Conservation (phyloP, 129 eudicot species). For the Scalesia atractyloides region DNA sequence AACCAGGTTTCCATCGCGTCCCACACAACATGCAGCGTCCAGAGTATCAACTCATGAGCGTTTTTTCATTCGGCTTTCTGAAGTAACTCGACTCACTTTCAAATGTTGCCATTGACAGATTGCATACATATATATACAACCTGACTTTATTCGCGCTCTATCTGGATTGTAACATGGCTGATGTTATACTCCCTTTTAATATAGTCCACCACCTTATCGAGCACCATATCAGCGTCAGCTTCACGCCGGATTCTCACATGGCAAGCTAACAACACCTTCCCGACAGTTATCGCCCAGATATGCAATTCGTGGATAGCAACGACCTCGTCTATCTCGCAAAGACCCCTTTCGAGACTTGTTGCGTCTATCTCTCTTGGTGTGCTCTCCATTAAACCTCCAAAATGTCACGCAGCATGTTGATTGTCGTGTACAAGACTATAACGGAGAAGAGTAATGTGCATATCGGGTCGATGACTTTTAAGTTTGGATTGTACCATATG, state of each 20-base stretch:
- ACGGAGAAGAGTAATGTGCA: conserved; percentile 63
- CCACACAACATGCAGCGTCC: no score
- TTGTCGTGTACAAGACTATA: conserved; percentile 56
- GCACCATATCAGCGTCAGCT: conserved; percentile 52
- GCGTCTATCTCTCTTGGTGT: conserved; percentile 61
- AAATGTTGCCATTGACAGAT: not conserved
- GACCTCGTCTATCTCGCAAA: conserved; percentile 60
- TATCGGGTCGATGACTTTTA: conserved; percentile 58
- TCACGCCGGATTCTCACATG: conserved; percentile 56
- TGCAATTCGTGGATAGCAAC: conserved; percentile 62
- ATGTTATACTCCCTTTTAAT: conserved; percentile 50
- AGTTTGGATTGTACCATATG: conserved; percentile 58
- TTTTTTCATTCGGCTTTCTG: not conserved
- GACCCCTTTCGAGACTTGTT: conserved; percentile 48
- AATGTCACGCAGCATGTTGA: conserved; percentile 60
- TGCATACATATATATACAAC: not conserved
- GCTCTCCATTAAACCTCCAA: conserved; percentile 66
- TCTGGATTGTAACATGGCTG: conserved; percentile 56
- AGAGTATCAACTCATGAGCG: no score
- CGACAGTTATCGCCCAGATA: conserved; percentile 61
- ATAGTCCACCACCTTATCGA: conserved; percentile 56
- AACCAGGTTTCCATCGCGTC: not conserved
- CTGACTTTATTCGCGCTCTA: conserved; percentile 47
- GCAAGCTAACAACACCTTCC: conserved; percentile 54
- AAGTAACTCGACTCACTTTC: no score